These are phyloP conservation scores for Aspergillus diversus DNA, from an alignment of 495 filamentous ascomycete species.

Conservation along the genomic window DNA sequence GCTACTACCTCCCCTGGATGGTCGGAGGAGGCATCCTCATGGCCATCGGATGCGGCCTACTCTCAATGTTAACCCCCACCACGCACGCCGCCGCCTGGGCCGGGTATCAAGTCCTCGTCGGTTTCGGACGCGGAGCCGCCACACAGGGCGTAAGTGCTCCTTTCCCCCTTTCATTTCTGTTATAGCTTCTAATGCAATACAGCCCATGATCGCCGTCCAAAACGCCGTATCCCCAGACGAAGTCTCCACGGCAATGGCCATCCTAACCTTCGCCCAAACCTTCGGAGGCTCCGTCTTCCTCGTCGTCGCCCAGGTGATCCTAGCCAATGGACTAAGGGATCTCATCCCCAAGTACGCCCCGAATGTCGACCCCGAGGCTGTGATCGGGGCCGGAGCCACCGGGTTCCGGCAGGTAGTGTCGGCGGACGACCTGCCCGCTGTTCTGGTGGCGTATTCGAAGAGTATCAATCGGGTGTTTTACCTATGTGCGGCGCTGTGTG, in stretches of 20 bases:
- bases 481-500: slow-evolving; percentile 35
- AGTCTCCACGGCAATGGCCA: slow-evolving; percentile 53
- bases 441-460: slow-evolving; percentile 61
- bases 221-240: slow-evolving; percentile 30
- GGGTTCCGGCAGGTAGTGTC: slow-evolving; percentile 47
- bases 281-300: slow-evolving; percentile 71
- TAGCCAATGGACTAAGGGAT: slow-evolving; percentile 61
- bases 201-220: slow-evolving; percentile 44
- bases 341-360: slow-evolving; percentile 46
- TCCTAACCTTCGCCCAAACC: slow-evolving; percentile 60
- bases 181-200: not conserved
- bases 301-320: slow-evolving; percentile 66
- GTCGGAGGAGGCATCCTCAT: slow-evolving; percentile 28
- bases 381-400: slow-evolving; percentile 66
- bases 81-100: slow-evolving; percentile 52
- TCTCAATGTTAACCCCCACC: slow-evolving; percentile 49
- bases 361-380: slow-evolving; percentile 37
- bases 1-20: slow-evolving; percentile 52
- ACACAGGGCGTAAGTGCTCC: slow-evolving; percentile 40
- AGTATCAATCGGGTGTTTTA: slow-evolving; percentile 44
- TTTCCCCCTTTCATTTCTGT: not conserved
- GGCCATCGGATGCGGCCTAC: slow-evolving; percentile 48
- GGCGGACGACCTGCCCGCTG: slow-evolving; percentile 44
- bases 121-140: slow-evolving; percentile 48
- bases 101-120: slow-evolving; percentile 56